These are phyloP conservation scores for Xylariaceae sp. DNA, from an alignment of 2,329 filamentous ascomycete genomes.

Conservation along the genomic window DNA sequence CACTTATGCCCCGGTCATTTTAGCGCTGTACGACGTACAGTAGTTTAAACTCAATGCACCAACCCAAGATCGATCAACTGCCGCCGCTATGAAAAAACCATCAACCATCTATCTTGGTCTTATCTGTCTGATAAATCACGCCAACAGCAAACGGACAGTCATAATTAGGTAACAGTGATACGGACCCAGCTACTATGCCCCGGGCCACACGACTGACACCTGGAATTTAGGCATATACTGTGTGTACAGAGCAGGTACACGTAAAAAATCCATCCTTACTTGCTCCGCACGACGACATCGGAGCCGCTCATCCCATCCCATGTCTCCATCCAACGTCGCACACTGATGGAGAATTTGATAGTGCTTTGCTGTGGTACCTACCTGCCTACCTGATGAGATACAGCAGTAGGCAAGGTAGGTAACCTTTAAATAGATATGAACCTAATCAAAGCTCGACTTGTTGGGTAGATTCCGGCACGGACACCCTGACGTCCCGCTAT, in stretches of 20 bases:
- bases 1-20: no score
- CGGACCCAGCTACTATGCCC: conserved; percentile 15
- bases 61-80: background rate
- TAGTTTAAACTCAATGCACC: no score
- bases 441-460: background rate
- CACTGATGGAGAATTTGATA: conserved; percentile 12
- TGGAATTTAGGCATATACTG: no score
- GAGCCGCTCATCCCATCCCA: conserved; percentile 29
- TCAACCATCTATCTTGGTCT: background rate
- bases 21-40: no score
- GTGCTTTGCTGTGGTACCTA: background rate
- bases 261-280: conserved; percentile 9
- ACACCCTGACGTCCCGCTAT: conserved; percentile 25
- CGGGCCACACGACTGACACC: no score
- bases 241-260: no score
- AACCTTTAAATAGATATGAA: conserved; percentile 12
- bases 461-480: background rate
- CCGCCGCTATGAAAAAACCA: background rate
- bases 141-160: conserved; percentile 22
- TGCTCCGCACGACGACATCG: conserved; percentile 29
- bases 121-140: no score
- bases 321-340: conserved; percentile 22
- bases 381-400: background rate
- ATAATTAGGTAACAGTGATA: conserved; percentile 29
- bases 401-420: background rate